Evolutionary conservation across 2,329 filamentous ascomycete genomes (phyloP).

Genomic region (Aureobasidium leucospermi): DNA sequence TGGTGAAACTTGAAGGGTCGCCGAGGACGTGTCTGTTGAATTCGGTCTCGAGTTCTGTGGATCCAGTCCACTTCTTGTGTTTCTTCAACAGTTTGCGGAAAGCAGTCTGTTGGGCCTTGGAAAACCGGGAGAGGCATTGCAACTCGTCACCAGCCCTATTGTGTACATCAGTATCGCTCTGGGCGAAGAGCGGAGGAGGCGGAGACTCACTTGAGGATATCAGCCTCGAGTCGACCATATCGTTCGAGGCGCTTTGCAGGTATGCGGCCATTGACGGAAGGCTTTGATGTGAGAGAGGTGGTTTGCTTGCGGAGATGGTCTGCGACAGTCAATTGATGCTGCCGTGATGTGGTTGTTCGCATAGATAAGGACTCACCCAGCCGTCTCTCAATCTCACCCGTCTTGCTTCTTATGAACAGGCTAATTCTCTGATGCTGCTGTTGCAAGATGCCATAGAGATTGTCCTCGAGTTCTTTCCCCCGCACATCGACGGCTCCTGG

Average conservation of each 20-base stretch:
- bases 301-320: constrained; percentile 14
- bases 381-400: constrained; percentile 66
- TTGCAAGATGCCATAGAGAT: constrained; percentile 63
- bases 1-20: constrained; percentile 64
- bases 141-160: constrained; percentile 62
- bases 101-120: constrained; percentile 64
- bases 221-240: constrained; percentile 45
- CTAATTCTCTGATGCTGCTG: constrained; percentile 70
- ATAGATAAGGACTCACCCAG: constrained; percentile 45
- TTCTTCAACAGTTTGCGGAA: constrained; percentile 83
- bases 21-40: constrained; percentile 61
- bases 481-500: constrained; percentile 55
- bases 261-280: constrained; percentile 26
- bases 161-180: background rate
- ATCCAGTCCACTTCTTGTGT: constrained; percentile 81
- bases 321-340: background rate
- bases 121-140: constrained; percentile 62
- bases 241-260: constrained; percentile 40
- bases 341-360: background rate
- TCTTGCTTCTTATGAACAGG: constrained; percentile 72
- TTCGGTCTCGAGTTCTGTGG: constrained; percentile 54
- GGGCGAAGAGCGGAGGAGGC: too few relatives aligned
- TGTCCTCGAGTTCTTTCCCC: constrained; percentile 60
- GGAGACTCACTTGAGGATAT: constrained; percentile 35
- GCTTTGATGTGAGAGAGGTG: constrained; percentile 7